A percentile compares a stretch with the other conserved stretches of the same genome.
Evolutionary conservation across 225 moss, liverwort and hornwort species (phyloP).

Genomic region (Marchantia polymorpha): DNA sequence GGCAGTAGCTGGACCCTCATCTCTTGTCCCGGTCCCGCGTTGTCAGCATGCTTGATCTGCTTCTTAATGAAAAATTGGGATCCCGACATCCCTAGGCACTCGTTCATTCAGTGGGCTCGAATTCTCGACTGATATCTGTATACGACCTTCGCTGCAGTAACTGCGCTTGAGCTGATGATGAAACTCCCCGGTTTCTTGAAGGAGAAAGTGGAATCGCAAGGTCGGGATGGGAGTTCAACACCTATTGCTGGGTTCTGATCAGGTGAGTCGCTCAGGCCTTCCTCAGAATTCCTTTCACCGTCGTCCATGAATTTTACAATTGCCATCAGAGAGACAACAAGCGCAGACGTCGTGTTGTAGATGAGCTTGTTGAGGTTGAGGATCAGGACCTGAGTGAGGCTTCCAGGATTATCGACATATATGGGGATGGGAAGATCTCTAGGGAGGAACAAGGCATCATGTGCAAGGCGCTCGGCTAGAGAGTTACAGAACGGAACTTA

Average conservation of each 20-base stretch:
- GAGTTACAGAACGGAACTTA: conserved; percentile 46
- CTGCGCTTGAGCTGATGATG: no score
- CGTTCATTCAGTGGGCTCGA: no score
- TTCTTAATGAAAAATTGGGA: no score
- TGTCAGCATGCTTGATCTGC: no score
- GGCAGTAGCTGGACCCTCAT: no score
- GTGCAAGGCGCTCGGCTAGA: conserved; percentile 38
- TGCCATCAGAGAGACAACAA: background rate
- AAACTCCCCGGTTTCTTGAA: no score
- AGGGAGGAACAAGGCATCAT: conserved; percentile 46
- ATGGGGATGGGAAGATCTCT: conserved; percentile 57
- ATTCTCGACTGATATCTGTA: no score
- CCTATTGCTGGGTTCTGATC: background rate
- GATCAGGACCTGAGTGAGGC: background rate
- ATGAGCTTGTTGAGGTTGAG: background rate
- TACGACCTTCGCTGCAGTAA: no score
- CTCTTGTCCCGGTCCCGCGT: no score
- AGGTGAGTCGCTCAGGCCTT: background rate
- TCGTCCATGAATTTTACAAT: background rate
- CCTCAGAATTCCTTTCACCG: background rate
- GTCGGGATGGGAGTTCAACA: background rate
- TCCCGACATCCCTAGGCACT: no score
- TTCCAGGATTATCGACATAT: conserved; percentile 52
- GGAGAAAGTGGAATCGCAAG: background rate
- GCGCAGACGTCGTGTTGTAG: background rate